Conservation (phyloP, 352 stramenopile genomes). For the Achlya hypogyna region DNA sequence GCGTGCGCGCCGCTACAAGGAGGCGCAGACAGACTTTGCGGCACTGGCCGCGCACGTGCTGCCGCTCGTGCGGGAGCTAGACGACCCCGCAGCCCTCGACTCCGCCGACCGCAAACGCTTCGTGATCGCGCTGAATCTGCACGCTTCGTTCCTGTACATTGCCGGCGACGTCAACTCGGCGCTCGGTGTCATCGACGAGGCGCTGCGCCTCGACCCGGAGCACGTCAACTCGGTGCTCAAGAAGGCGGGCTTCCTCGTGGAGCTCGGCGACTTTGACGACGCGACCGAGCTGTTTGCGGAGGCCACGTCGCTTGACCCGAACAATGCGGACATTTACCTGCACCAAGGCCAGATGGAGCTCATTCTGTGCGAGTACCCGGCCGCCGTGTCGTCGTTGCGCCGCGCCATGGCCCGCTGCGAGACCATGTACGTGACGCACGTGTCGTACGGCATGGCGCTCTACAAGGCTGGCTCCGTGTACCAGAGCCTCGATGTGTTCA, state of each 20-base stretch:
- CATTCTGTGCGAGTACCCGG: slow-evolving; percentile 63
- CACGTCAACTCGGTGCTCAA: slow-evolving; percentile 31
- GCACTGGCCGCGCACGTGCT: not conserved
- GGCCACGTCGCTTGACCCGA: slow-evolving; percentile 57
- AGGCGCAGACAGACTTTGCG: slow-evolving; percentile 35
- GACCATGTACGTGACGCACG: slow-evolving; percentile 53
- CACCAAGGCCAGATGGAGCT: slow-evolving; percentile 78
- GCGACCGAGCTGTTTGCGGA: slow-evolving; percentile 52
- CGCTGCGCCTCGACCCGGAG: slow-evolving; percentile 39
- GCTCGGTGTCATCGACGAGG: slow-evolving; percentile 50
- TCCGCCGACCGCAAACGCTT: slow-evolving; percentile 27
- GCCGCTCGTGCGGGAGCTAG: slow-evolving; percentile 23
- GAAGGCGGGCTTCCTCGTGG: slow-evolving; percentile 70
- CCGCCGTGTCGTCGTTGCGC: slow-evolving; percentile 58
- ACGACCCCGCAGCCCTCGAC: slow-evolving; percentile 33
- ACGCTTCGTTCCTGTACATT: slow-evolving; percentile 76
- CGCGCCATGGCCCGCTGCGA: slow-evolving; percentile 70
- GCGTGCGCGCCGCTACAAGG: slow-evolving; percentile 40
- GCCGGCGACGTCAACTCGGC: slow-evolving; percentile 63
- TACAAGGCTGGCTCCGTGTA: slow-evolving; percentile 79
- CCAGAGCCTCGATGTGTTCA: slow-evolving; percentile 75
- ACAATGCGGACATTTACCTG: slow-evolving; percentile 68
- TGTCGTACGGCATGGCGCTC: slow-evolving; percentile 79
- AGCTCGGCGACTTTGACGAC: slow-evolving; percentile 56
- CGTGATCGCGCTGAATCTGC: slow-evolving; percentile 48